Evolutionary conservation across 257 asterid genomes (phyloP).

Genomic region (Primulina huaijiensis): DNA sequence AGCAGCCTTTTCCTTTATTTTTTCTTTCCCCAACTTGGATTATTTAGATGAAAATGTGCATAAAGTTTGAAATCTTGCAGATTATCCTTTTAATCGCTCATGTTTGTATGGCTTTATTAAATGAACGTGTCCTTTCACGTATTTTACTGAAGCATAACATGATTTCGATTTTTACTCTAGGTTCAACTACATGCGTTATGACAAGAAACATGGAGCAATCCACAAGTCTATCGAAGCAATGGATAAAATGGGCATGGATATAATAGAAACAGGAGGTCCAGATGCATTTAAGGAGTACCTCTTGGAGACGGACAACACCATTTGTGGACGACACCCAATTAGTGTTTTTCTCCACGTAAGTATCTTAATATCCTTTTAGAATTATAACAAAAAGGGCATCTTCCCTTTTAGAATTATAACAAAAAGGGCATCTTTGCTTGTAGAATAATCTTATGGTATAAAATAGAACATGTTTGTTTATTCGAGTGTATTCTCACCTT

Average conservation of each 20-base stretch:
- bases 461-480: background rate
- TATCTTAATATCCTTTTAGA: slow-evolving; percentile 23
- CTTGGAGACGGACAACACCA: slow-evolving; percentile 83
- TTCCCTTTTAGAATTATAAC: background rate
- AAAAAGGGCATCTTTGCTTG: background rate
- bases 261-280: slow-evolving; percentile 87
- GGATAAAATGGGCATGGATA: slow-evolving; percentile 90
- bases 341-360: slow-evolving; percentile 92
- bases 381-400: background rate
- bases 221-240: slow-evolving; percentile 84
- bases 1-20: slow-evolving; percentile 3
- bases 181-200: slow-evolving; percentile 74
- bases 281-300: slow-evolving; percentile 81
- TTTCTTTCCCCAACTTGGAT: background rate
- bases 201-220: slow-evolving; percentile 80
- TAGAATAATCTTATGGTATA: background rate
- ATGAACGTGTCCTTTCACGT: background rate
- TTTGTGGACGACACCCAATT: slow-evolving; percentile 96
- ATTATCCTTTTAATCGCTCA: background rate
- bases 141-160: slow-evolving; percentile 3
- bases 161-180: slow-evolving; percentile 33
- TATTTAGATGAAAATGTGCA: background rate
- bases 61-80: background rate
- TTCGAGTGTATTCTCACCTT: background rate
- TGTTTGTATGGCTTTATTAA: background rate